Conservation (phyloP, 805 yeast species). For the Candida hispaniensis region DNA sequence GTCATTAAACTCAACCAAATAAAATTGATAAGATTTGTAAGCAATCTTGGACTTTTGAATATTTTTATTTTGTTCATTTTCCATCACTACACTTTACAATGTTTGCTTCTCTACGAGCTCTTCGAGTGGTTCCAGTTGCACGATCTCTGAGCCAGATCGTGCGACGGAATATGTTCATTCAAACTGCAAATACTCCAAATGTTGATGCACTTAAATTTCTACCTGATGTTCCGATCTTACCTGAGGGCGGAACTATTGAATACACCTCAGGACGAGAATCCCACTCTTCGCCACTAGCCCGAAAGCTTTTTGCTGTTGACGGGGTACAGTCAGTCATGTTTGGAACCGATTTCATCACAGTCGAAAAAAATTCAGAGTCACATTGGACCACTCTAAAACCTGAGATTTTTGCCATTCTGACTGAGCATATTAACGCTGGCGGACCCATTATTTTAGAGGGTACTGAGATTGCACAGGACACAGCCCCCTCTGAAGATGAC, state of each 20-base stretch:
- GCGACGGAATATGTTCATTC: slow-evolving; percentile 38
- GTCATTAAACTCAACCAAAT: too few species aligned
- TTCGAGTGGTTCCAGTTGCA: too few species aligned
- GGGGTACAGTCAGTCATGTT: slow-evolving; percentile 69
- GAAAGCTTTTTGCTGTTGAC: slow-evolving; percentile 61
- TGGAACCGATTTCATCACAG: slow-evolving; percentile 75
- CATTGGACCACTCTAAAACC: slow-evolving; percentile 68
- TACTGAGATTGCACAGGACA: slow-evolving; percentile 30
- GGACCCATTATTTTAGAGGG: slow-evolving; percentile 40
- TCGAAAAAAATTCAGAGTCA: slow-evolving; percentile 50
- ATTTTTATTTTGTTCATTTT: too few species aligned
- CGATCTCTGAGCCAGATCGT: too few species aligned
- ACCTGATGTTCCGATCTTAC: slow-evolving; percentile 62
- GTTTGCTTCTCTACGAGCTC: too few species aligned
- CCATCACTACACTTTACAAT: too few species aligned
- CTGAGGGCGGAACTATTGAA: slow-evolving; percentile 48
- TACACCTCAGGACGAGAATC: slow-evolving; percentile 70
- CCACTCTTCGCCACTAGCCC: slow-evolving; percentile 60
- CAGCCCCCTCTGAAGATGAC: slow-evolving; percentile 50
- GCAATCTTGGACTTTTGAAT: too few species aligned
- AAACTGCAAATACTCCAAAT: slow-evolving; percentile 78
- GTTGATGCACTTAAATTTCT: slow-evolving; percentile 76
- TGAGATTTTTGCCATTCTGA: slow-evolving; percentile 43
- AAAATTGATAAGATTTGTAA: too few species aligned
- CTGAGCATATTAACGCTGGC: slow-evolving; percentile 36